These are phyloP conservation scores for Candida piceae DNA, from an alignment of 805 yeast species.

Conservation along the genomic window DNA sequence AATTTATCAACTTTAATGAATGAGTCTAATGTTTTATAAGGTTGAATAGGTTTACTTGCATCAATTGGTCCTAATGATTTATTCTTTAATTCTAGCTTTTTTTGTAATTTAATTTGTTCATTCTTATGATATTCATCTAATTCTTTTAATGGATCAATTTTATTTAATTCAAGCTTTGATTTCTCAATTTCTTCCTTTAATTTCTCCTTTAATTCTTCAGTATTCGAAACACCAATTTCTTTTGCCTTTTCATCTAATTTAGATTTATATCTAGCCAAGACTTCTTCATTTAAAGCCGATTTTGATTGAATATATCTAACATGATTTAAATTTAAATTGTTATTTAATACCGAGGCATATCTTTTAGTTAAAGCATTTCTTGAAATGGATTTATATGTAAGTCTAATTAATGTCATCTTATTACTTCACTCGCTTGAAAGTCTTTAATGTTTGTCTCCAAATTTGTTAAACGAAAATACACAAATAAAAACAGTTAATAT, in stretches of 20 bases:
- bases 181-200: constrained; percentile 56
- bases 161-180: constrained; percentile 51
- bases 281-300: constrained; percentile 24
- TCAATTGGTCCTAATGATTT: constrained; percentile 29
- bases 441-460: too few species aligned
- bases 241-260: constrained; percentile 37
- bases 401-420: neutral
- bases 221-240: constrained; percentile 37
- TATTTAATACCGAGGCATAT: constrained; percentile 23
- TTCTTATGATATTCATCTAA: constrained; percentile 44
- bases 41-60: constrained; percentile 32
- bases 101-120: constrained; percentile 12
- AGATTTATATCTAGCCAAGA: constrained; percentile 34
- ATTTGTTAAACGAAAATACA: too few species aligned
- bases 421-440: too few species aligned
- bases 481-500: too few species aligned
- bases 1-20: constrained; percentile 69
- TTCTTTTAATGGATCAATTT: constrained; percentile 65
- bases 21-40: constrained; percentile 68
- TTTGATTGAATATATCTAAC: constrained; percentile 27
- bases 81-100: constrained; percentile 24
- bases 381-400: neutral
- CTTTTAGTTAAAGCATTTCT: constrained; percentile 8
- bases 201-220: constrained; percentile 58
- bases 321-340: constrained; percentile 17